These are phyloP conservation scores for Paramecium bursaria DNA, from an alignment of 73 alveolate species.

Conservation along the genomic window DNA sequence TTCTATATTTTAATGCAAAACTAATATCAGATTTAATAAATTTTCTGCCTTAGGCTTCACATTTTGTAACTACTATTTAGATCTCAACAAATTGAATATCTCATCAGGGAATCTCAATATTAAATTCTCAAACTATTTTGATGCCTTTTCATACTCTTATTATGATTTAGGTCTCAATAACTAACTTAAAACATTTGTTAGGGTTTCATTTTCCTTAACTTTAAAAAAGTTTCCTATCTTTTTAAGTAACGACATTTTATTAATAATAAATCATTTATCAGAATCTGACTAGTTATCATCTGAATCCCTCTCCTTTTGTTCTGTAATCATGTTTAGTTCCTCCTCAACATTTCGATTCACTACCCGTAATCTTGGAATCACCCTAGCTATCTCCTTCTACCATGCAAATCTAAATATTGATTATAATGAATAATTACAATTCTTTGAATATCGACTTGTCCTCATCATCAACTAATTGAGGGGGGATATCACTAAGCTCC, in stretches of 20 bases:
- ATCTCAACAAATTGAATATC: slow-evolving; percentile 40
- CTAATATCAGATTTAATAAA: slow-evolving; percentile 30
- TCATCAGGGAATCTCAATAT: slow-evolving; percentile 22
- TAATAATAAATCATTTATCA: slow-evolving; percentile 40
- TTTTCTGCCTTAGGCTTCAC: slow-evolving; percentile 38
- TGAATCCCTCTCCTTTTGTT: neutral
- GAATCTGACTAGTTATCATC: neutral
- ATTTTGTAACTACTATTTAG: slow-evolving; percentile 5
- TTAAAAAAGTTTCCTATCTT: slow-evolving; percentile 37
- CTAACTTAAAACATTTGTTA: neutral
- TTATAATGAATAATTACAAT: neutral
- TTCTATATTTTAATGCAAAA: slow-evolving; percentile 1
- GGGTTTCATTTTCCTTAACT: slow-evolving; percentile 28
- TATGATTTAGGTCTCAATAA: slow-evolving; percentile 27
- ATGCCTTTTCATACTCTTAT: slow-evolving; percentile 33
- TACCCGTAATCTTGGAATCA: neutral
- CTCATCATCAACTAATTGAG: neutral
- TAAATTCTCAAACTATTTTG: neutral
- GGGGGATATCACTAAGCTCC: neutral
- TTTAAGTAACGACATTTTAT: slow-evolving; percentile 63
- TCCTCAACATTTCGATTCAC: slow-evolving; percentile 10
- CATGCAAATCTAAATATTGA: slow-evolving; percentile 18
- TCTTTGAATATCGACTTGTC: slow-evolving; percentile 27
- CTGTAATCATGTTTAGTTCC: neutral
- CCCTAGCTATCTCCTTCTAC: slow-evolving; percentile 13